These are phyloP conservation scores for Rehmannia glutinosa DNA, from an alignment of 257 asterid species.

Conservation along the genomic window DNA sequence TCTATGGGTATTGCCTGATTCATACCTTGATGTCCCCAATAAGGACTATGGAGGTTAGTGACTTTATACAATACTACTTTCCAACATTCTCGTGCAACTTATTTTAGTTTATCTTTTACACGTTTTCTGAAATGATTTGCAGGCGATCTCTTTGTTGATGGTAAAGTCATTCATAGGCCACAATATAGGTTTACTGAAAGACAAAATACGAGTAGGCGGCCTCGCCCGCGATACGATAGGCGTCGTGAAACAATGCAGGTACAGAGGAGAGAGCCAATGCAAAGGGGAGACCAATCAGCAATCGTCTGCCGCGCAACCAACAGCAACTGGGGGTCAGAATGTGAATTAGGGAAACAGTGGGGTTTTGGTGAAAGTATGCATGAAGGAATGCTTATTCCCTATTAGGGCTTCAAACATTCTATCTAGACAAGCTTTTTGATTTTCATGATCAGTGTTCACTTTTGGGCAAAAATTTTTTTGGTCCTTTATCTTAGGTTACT, in stretches of 20 bases:
- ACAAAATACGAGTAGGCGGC: constrained; percentile 47
- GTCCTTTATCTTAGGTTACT: too few relatives aligned
- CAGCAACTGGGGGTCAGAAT: not conserved
- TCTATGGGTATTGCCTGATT: constrained; percentile 83
- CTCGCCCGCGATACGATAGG: constrained; percentile 79
- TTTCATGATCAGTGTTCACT: not conserved
- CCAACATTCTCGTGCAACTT: not conserved
- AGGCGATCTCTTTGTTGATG: constrained; percentile 78
- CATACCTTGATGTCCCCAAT: constrained; percentile 79
- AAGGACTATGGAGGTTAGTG: constrained; percentile 82
- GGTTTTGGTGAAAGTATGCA: not conserved
- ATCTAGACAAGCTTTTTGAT: too few relatives aligned
- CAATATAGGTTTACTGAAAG: constrained; percentile 60
- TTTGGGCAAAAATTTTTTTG: too few relatives aligned
- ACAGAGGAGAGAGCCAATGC: constrained; percentile 42
- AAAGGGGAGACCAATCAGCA: constrained; percentile 15
- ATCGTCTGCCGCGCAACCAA: not conserved
- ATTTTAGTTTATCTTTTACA: not conserved
- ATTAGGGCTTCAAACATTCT: not conserved
- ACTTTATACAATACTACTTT: not conserved
- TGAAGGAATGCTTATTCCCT: not conserved
- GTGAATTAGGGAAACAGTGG: not conserved
- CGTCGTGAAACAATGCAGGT: constrained; percentile 81
- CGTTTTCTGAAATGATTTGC: constrained; percentile 6
- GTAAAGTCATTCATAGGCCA: constrained; percentile 79